Base-by-base conservation (phyloP, 306 rosid genomes). In the Argentina anserina region DNA sequence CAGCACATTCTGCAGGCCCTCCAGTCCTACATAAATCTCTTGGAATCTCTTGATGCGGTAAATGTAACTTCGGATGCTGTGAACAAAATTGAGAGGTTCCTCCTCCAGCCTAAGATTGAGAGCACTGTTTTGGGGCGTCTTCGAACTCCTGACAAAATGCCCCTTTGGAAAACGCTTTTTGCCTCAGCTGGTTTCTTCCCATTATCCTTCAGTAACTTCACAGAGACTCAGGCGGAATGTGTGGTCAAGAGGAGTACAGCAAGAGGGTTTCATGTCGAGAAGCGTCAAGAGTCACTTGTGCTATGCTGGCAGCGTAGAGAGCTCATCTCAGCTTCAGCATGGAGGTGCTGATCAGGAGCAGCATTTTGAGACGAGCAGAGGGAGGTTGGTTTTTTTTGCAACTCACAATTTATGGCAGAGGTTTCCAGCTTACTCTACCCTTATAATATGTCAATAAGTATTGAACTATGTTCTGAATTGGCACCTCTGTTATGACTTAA, bases 181-280 rank as follows among this genome's bases (percentile, higher is more conserved):
- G 79, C 80, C 29, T 76, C 82, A 0, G 82, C 70, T 5, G 87
- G 87, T 52, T 80, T 56, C 37, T n/a, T 55, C 7, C 82, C 87
- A 5, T 50, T 80, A 55, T 53, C 78, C 11, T 84, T 80, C 68
- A 84, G 87, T 45, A 84, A 84, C 84, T 73, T 84, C 56, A 55
- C 87, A 0, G 87, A 84, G 69, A 73, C 87, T 41, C 87, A 84
- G 74, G 87, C 87, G 2, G 87, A 84, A 43, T 84, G 87, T 58
- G 79, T 84, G 65, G 87, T 78, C 43, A 74, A 80, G 77, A 80
- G 82, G 70, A 80, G 82, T 47, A 80, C 78, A 9, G 80, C 72
- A 10, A 58, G 84, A 58, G 84, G 87, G 26, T 84, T 84, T 70
- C 87, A 84, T 9, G 80, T 84, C 1, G 84, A 84, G 75, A 84